Evolutionary conservation across 2,329 filamentous ascomycete genomes (phyloP), one percentile per base, ranked within the genome.

Genomic region (Ophidiomyces ophidiicola): DNA sequence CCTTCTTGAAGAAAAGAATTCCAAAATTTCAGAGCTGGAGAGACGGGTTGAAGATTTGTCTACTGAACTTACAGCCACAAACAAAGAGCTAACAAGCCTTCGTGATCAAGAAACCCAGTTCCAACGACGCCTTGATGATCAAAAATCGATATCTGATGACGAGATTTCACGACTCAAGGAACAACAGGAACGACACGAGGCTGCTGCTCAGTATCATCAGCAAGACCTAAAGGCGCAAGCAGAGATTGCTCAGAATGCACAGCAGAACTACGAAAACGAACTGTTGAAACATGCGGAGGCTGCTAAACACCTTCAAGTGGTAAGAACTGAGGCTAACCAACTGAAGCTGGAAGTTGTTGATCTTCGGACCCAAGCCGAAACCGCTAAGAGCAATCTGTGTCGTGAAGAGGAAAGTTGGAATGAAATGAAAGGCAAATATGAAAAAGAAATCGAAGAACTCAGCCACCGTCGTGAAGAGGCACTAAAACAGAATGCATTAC

Each of bases 281-380:
- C 71, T 98, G 7, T 74, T 94, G 52, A 94, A 90, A 64, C 90
- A 98, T 61, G 88, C 87, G 1, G 85, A 94, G 48, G 90, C 88
- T n/a, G 84, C 88, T 8, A 87, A 86, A 61, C 74, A 76, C 24
- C 69, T 94, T 10, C 85, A 93, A 50, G 71, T 71, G 38, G 68
- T 94, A 34, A 82, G 90, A 36, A 69, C 70, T 3, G 85, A 96
- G 48, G 74, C 82, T 59, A 90, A 93, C 53, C 69, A 83, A 49
- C 63, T 96, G 45, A 87, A 84, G 62, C 80, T 82, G 1, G 76
- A 92, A 44, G 70, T 85, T 2, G 78, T 82, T 10, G 74, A 79
- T 17, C 69, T 82, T 52, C 80, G 76, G 53, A 77, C 82, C 0
- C 83, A 94, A 56, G 82, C 84, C 0, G 86, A 96, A 51, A 86